These are phyloP conservation scores for Gliomastix tumulicola DNA, from an alignment of 2,329 filamentous ascomycete species.

Conservation along the genomic window DNA sequence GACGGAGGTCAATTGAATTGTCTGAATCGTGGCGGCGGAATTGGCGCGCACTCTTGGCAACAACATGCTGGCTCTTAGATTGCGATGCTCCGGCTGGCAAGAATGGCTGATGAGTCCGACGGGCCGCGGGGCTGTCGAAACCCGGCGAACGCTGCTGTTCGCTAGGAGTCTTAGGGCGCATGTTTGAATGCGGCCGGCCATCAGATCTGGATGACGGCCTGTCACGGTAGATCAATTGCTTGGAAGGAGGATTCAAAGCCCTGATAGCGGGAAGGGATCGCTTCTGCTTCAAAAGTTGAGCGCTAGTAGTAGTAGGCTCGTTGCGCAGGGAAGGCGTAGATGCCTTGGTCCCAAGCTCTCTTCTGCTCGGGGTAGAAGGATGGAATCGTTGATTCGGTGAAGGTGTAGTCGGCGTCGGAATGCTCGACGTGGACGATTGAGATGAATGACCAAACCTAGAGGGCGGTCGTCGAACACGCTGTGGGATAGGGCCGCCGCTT, in stretches of 20 bases:
- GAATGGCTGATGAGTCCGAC: conserved; percentile 63
- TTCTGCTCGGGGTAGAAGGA: conserved; percentile 53
- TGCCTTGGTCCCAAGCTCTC: conserved; percentile 48
- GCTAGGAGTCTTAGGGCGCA: conserved; percentile 65
- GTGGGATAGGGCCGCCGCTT: conserved; percentile 65
- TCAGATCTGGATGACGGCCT: conserved; percentile 55
- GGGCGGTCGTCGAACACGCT: conserved; percentile 52
- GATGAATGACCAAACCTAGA: conserved; percentile 63
- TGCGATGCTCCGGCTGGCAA: conserved; percentile 69
- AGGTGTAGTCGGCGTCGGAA: conserved; percentile 53
- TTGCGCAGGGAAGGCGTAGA: conserved; percentile 47
- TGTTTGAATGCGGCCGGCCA: conserved; percentile 39
- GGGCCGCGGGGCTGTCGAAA: conserved; percentile 38
- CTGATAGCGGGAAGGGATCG: conserved; percentile 57
- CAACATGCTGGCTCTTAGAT: conserved; percentile 71
- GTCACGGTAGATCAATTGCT: conserved; percentile 40
- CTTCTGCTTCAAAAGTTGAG: conserved; percentile 59
- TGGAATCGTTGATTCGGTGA: conserved; percentile 45
- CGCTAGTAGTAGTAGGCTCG: conserved; percentile 58
- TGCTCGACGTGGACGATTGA: conserved; percentile 61
- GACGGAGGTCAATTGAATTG: conserved; percentile 50
- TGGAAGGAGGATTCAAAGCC: conserved; percentile 42
- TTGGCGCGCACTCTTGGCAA: conserved; percentile 61
- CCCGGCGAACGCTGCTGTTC: conserved; percentile 45
- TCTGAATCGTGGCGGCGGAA: conserved; percentile 83